A percentile compares a stretch with the other conserved stretches of the same genome.
Conservation (phyloP, 129 eudicot genomes). For the Mikania micrantha region DNA sequence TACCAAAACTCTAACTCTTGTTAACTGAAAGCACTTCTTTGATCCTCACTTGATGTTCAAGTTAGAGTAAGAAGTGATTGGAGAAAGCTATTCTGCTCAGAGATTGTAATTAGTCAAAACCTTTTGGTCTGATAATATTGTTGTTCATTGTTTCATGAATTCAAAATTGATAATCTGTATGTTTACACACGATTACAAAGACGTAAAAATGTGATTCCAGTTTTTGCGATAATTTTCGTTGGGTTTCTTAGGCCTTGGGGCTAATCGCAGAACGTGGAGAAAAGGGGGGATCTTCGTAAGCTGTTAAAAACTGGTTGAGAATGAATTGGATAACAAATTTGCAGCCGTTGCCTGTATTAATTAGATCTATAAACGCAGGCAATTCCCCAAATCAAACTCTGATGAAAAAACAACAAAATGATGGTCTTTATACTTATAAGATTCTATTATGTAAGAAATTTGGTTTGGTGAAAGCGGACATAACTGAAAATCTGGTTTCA, state of each 20-base stretch:
- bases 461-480: slow-evolving; percentile 20
- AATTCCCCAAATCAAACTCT: not conserved
- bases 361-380: slow-evolving; percentile 11
- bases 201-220: not conserved
- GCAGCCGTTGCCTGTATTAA: slow-evolving; percentile 20
- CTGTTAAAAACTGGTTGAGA: slow-evolving; percentile 11
- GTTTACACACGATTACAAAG: not conserved
- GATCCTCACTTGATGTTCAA: not conserved
- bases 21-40: not conserved
- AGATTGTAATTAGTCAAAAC: not conserved
- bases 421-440: slow-evolving; percentile 6
- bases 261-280: not conserved
- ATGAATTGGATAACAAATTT: slow-evolving; percentile 39
- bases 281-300: too few relatives aligned
- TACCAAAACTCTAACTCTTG: not conserved
- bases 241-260: not conserved
- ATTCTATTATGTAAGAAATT: slow-evolving; percentile 1
- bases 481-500: not conserved
- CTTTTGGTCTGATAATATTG: not conserved
- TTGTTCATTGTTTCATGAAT: slow-evolving; percentile 6
- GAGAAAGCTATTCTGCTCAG: not conserved
- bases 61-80: not conserved
- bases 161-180: not conserved
- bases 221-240: too few relatives aligned
- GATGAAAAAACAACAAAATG: slow-evolving; percentile 21